Evolutionary conservation across 179 eudicot species (phyloP).

Genomic region (Drosera spatulata): DNA sequence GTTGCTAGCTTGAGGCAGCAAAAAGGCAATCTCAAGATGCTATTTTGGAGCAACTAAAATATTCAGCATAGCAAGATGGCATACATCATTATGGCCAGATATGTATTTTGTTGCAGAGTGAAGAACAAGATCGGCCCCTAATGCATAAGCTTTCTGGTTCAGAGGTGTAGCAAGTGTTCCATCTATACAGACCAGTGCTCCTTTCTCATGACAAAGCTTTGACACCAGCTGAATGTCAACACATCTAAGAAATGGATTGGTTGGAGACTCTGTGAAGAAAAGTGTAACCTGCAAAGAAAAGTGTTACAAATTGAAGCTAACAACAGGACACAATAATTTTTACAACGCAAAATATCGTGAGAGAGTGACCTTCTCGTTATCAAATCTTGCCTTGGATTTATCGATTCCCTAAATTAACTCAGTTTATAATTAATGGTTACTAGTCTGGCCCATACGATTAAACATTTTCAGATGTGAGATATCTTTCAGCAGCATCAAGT

Average conservation of each 20-base stretch:
- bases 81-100: slow-evolving; percentile 95
- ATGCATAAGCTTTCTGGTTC: slow-evolving; percentile 90
- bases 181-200: slow-evolving; percentile 83
- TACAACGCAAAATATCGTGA: too few species aligned
- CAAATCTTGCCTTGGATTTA: too few species aligned
- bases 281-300: slow-evolving; percentile 53
- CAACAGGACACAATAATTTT: too few species aligned
- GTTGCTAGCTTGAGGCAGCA: neutral
- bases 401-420: too few species aligned
- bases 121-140: slow-evolving; percentile 89
- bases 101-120: slow-evolving; percentile 85
- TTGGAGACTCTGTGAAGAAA: slow-evolving; percentile 96
- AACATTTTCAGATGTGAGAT: too few species aligned
- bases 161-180: slow-evolving; percentile 95
- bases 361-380: too few species aligned
- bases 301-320: neutral
- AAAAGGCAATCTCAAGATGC: neutral
- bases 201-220: slow-evolving; percentile 83
- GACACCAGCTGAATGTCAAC: slow-evolving; percentile 91
- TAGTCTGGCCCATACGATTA: too few species aligned
- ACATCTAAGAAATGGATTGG: slow-evolving; percentile 94
- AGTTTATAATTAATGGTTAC: too few species aligned
- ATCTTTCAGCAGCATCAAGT: neutral
- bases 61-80: slow-evolving; percentile 9
- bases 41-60: neutral